phyloP scores from a whole-genome alignment of 345 rosid species.

The Eucalyptus tenuipes region DNA sequence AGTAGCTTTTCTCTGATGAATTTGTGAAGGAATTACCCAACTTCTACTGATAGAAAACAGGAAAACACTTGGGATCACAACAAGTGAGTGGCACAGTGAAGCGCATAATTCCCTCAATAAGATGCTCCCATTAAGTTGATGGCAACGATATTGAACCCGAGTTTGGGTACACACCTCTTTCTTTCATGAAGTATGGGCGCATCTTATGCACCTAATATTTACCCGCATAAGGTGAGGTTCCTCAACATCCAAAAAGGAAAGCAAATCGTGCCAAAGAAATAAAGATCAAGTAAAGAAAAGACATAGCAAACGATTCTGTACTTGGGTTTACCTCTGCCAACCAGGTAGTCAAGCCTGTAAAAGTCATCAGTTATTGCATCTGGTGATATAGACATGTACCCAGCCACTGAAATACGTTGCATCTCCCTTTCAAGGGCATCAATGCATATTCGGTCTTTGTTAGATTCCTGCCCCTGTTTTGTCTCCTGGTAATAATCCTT shows the following conservation, averaged over 20 bases:
- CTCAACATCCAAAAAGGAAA: background rate
- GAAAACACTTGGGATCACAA: background rate
- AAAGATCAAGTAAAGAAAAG: background rate
- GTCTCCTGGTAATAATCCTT: conserved; percentile 23
- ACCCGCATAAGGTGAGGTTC: background rate
- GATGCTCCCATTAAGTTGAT: background rate
- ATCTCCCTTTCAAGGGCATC: conserved; percentile 20
- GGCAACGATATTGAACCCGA: background rate
- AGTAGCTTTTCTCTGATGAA: background rate
- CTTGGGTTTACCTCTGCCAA: conserved; percentile 17
- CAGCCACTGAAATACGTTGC: conserved; percentile 2
- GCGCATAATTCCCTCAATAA: background rate
- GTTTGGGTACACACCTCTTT: background rate
- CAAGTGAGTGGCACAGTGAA: background rate
- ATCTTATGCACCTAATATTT: background rate
- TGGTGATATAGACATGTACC: background rate
- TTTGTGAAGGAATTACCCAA: background rate
- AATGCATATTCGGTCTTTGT: conserved; percentile 27
- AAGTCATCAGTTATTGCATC: conserved; percentile 7
- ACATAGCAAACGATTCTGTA: background rate
- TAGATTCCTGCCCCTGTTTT: conserved; percentile 14
- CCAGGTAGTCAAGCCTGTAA: conserved; percentile 25
- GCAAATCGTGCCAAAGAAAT: background rate
- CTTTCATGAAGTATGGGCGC: background rate
- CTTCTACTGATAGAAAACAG: background rate